phyloP scores from a whole-genome alignment of 768 basidiomycete genomes.

The Galerina sulciceps region DNA sequence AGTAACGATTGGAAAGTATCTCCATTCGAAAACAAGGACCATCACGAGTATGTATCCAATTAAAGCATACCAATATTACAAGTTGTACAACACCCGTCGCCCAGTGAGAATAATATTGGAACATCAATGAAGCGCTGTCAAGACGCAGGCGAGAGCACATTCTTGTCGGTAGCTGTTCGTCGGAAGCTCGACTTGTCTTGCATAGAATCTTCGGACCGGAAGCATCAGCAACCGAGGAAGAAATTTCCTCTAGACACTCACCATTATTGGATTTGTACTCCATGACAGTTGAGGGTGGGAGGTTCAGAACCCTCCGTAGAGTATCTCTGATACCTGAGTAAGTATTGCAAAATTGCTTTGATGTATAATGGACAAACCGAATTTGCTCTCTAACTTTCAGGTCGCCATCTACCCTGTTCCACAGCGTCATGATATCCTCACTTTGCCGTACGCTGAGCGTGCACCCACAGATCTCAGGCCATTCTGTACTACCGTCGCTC shows the following conservation, averaged over 20 bases:
- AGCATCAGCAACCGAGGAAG: conserved; percentile 5
- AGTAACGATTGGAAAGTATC: not conserved
- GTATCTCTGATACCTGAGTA: conserved; percentile 71
- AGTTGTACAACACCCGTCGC: not conserved
- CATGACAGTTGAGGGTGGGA: conserved; percentile 81
- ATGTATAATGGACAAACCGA: conserved; percentile 53
- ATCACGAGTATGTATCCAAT: not conserved
- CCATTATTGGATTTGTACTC: conserved; percentile 96
- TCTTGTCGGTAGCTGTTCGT: conserved; percentile 45
- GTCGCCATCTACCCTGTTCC: conserved; percentile 87
- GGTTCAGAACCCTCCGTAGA: conserved; percentile 72
- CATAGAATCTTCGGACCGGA: conserved; percentile 68
- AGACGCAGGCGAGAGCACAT: conserved; percentile 19
- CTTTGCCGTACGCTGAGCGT: conserved; percentile 92
- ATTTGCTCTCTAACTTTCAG: conserved; percentile 79
- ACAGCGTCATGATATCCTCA: conserved; percentile 93
- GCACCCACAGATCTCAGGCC: conserved; percentile 91
- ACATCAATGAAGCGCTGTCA: conserved; percentile 5
- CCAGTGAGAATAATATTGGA: not conserved
- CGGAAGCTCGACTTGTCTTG: conserved; percentile 89
- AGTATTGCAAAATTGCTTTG: not conserved
- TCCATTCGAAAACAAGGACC: conserved; percentile 12
- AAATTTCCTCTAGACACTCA: conserved; percentile 30
- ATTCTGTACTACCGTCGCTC: conserved; percentile 47
- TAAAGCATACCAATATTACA: not conserved